Evolutionary conservation across 1,139 yeast genomes (phyloP).

Genomic region (Yamadazyma conglobata): DNA sequence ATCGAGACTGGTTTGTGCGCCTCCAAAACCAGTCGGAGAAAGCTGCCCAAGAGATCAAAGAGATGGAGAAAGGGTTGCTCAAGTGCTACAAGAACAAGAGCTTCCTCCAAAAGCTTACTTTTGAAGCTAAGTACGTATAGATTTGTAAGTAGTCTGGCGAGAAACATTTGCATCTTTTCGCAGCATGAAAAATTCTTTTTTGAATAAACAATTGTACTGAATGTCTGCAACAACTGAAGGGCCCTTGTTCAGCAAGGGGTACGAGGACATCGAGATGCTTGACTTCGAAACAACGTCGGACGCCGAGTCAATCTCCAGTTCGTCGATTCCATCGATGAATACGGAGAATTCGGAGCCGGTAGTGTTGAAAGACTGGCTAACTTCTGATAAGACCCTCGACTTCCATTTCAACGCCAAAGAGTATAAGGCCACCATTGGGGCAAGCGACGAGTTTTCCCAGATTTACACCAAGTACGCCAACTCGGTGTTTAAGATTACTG

Average conservation of each 20-base stretch:
- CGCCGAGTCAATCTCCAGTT: slow-evolving; percentile 28
- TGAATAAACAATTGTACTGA: too few species aligned
- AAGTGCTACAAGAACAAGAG: slow-evolving; percentile 15
- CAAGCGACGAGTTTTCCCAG: slow-evolving; percentile 17
- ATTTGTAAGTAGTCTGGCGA: too few species aligned
- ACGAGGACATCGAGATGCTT: slow-evolving; percentile 46
- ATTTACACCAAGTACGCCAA: slow-evolving; percentile 29
- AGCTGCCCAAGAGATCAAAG: slow-evolving; percentile 5
- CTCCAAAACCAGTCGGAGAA: slow-evolving; percentile 3
- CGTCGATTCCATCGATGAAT: slow-evolving; percentile 17
- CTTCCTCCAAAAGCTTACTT: slow-evolving; percentile 14
- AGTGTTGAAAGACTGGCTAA: slow-evolving; percentile 38
- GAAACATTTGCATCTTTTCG: too few species aligned
- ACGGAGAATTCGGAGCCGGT: slow-evolving; percentile 15
- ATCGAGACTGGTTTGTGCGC: slow-evolving; percentile 10
- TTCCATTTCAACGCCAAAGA: slow-evolving; percentile 29
- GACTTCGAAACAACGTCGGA: slow-evolving; percentile 39
- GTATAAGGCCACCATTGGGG: slow-evolving; percentile 25
- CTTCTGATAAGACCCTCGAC: slow-evolving; percentile 22
- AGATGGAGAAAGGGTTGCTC: slow-evolving; percentile 10
- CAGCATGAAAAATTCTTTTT: too few species aligned
- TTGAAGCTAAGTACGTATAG: slow-evolving; percentile 12
- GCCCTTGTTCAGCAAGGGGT: slow-evolving; percentile 12
- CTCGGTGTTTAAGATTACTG: slow-evolving; percentile 32
- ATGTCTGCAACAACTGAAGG: slow-evolving; percentile 1